Base-by-base conservation (phyloP, 225 moss, liverwort and hornwort species). In the Asterella californica region DNA sequence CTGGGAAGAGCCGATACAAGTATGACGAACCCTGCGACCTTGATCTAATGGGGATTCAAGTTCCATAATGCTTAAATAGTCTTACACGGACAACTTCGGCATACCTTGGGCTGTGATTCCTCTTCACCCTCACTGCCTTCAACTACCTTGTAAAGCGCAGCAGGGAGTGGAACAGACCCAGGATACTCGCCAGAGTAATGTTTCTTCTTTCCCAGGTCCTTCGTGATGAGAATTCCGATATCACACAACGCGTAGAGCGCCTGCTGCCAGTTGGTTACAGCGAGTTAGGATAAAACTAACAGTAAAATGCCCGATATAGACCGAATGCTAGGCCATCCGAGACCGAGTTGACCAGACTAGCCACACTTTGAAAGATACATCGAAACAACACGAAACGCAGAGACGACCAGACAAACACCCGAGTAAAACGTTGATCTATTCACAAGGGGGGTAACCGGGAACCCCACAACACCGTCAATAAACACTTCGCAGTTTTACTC, bases 131-230 rank as follows among this genome's bases (percentile, higher is more conserved):
- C 85, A 50, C 78, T 82, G 27, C 83, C 65, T 84, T 92, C 93
- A 62, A 82, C 70, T 33, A 85, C 77, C 82, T 88, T 95, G 75
- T 89, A 95, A 10, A 99, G 81, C 47, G 90, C 84, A 83, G 87
- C 61, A 49, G 99, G 99, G 33, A 99, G 90, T 12, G 95, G 90
- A 81, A 99, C 89, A 78, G 76, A 89, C 62, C 91, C 92, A 76
- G 99, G 88, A 69, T 99, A 95, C 15, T 90, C 88, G 73, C 92
- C 99, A 66, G 91, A 85, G 21, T 80, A 89, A 73, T 88, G 91
- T 63, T 89, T 95, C 83, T 95, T 99, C 60, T 86, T 95, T 24
- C 88, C 90, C 73, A 99, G 84, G 73, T 99, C 99, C 81, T 99
- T 99, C 0, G 93, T 90, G 25, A 95, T 91, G 76, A 94, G 64